A percentile compares a stretch with the other conserved stretches of the same genome.
phyloP scores from a whole-genome alignment of 306 rosid species.

The Cucumis sativus region Cucumber_9930_V3 NC_026655.2:4766501-4767000 shows the following conservation, averaged over 20 bases:
- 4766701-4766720: neutral
- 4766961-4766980: conserved; percentile 97
- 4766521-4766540: neutral
- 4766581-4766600: neutral
- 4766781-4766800: neutral
- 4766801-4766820: neutral
- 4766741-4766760: neutral
- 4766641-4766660: neutral
- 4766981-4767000: conserved; percentile 90
- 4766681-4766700: neutral
- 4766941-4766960: conserved; percentile 97
- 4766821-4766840: neutral
- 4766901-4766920: neutral
- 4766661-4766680: neutral
- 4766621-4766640: neutral
- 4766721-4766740: neutral
- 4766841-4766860: neutral
- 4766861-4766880: neutral
- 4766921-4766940: conserved; percentile 43
- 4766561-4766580: neutral
- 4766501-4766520: neutral
- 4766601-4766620: neutral
- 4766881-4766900: neutral
- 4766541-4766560: neutral
- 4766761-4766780: neutral